Evolutionary conservation across 768 basidiomycete genomes (phyloP), one percentile per base, ranked within the genome.

Genomic region (Kwoniella botswanensis): DNA sequence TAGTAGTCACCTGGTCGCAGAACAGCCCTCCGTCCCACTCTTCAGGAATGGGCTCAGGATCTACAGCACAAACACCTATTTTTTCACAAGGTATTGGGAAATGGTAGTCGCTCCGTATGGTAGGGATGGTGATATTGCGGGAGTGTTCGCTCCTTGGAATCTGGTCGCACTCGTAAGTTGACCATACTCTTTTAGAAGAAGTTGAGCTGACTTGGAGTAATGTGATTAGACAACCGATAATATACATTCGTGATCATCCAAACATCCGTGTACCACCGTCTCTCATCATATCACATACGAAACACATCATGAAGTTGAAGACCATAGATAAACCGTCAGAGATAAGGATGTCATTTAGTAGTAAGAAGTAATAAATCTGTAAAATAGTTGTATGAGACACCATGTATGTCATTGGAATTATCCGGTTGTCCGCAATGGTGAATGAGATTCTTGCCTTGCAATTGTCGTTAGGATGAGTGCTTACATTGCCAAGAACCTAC

Each of bases 81-180:
- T 67, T 56, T 46, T 67, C 57, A 17, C 56, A 44, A 12, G 43
- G 55, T 59, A 67, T 67, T 58, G 65, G 65, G 17, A 63, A 63
- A 53, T 63, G 63, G 63, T 63, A 67, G 57, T 43, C 43, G 41
- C 57, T 15, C 55, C 35, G 21, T n/a, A 56, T 55, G 41, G n/a
- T 46, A n/a, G 43, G 6, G 54, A 57, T 55, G 65, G 54, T 15
- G 22, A 58, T 41, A n/a, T 55, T 57, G n/a, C 18, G 21, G 54
- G 35, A n/a, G 29, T 42, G 4, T 43, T 65, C 24, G 64, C 59
- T 61, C 59, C 59, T 24, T 61, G 59, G 59, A 61, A 61, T 43
- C 12, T 61, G 59, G 42, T 61, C 18, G 42, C 43, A 61, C 42
- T 61, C 6, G 59, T 61, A 22, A 17, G 59, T 44, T 43, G 15